A percentile compares a stretch with the other conserved stretches of the same genome.
Conservation (phyloP, 139 green algal species). For the Picochlorum sp. region DNA sequence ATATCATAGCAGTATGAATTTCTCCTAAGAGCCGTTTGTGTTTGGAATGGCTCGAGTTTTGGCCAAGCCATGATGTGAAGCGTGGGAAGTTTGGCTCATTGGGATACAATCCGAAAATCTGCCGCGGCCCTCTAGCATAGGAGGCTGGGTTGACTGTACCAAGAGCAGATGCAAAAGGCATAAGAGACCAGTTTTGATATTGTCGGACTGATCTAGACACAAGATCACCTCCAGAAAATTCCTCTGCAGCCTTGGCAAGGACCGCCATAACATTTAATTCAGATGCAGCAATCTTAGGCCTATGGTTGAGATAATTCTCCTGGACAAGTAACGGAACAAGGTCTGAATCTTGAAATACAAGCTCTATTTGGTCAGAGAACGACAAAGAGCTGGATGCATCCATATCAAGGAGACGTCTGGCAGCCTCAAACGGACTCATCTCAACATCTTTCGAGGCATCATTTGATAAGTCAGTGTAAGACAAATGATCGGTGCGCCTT, state of each 20-base stretch:
- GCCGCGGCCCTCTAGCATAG: slow-evolving; percentile 64
- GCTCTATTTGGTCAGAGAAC: slow-evolving; percentile 54
- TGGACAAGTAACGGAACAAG: slow-evolving; percentile 83
- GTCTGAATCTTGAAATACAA: slow-evolving; percentile 89
- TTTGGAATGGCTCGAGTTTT: slow-evolving; percentile 76
- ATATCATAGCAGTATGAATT: slow-evolving; percentile 71
- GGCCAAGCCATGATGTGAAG: slow-evolving; percentile 92
- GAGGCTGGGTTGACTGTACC: slow-evolving; percentile 60
- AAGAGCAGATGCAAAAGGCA: slow-evolving; percentile 53
- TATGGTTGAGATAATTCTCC: slow-evolving; percentile 97
- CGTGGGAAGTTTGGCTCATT: slow-evolving; percentile 65
- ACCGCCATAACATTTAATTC: slow-evolving; percentile 40
- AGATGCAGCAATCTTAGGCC: slow-evolving; percentile 36
- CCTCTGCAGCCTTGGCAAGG: slow-evolving; percentile 78
- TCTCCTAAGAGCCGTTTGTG: slow-evolving; percentile 80
- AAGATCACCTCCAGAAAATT: slow-evolving; percentile 76
- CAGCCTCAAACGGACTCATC: slow-evolving; percentile 77
- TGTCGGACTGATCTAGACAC: slow-evolving; percentile 58
- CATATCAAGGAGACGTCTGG: slow-evolving; percentile 56
- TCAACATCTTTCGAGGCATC: slow-evolving; percentile 72
- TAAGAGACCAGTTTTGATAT: slow-evolving; percentile 58
- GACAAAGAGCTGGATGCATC: slow-evolving; percentile 11
- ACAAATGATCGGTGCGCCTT: slow-evolving; percentile 43
- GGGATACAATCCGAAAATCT: slow-evolving; percentile 55
- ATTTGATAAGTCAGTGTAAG: slow-evolving; percentile 60